Conservation (phyloP, 2,329 filamentous ascomycete genomes). For the Xylariaceae sp. region DNA sequence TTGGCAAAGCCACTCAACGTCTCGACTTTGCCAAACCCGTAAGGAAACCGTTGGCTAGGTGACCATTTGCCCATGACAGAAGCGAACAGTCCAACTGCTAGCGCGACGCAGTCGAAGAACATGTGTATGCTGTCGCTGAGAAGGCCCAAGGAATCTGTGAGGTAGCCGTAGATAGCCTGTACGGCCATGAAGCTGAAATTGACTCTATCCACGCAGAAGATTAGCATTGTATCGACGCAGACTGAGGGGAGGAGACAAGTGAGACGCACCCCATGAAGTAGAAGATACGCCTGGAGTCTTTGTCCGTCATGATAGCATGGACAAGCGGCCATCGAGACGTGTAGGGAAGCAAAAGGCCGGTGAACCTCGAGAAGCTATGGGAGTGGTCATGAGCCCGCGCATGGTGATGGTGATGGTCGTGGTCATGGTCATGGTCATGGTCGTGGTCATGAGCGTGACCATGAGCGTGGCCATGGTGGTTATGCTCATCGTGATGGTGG, state of each 20-base stretch:
- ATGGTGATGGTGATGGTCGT: conserved; percentile 17
- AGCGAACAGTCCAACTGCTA: conserved; percentile 84
- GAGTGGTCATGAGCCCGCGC: conserved; percentile 23
- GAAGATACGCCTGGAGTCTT: conserved; percentile 89
- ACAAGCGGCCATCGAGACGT: conserved; percentile 70
- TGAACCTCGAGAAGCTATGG: conserved; percentile 60
- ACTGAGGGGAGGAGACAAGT: neutral
- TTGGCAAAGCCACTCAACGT: conserved; percentile 95
- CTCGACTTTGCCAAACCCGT: conserved; percentile 95
- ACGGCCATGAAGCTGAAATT: conserved; percentile 95
- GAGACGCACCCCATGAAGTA: conserved; percentile 78
- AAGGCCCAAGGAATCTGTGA: conserved; percentile 90
- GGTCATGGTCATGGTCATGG: conserved; percentile 29
- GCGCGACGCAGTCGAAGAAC: conserved; percentile 95
- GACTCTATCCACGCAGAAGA: conserved; percentile 49
- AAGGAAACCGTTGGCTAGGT: conserved; percentile 80
- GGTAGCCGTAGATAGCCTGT: conserved; percentile 88
- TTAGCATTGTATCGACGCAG: conserved; percentile 8
- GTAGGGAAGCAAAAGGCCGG: conserved; percentile 64
- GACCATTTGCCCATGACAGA: conserved; percentile 97
- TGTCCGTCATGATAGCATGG: conserved; percentile 80
- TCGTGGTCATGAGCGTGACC: conserved; percentile 18
- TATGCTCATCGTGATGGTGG: neutral
- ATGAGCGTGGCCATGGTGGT: conserved; percentile 3
- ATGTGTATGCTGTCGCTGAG: conserved; percentile 98